Evolutionary conservation across 148 eudicot genomes (phyloP).

Genomic region (Cornus florida): DNA sequence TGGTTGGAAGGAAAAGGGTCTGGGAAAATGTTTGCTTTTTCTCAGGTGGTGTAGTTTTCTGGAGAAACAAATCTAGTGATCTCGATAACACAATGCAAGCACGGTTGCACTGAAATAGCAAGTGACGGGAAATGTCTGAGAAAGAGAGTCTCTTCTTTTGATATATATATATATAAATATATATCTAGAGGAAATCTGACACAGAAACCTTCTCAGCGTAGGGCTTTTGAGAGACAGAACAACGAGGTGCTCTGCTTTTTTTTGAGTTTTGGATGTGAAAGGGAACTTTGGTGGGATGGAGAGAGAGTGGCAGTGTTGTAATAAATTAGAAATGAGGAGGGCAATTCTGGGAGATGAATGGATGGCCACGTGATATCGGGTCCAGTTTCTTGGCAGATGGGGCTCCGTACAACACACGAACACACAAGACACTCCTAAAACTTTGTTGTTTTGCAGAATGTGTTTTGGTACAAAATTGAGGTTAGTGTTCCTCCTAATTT

Average conservation of each 20-base stretch:
- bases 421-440: no score
- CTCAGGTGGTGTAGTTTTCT: background rate
- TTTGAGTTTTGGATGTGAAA: background rate
- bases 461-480: background rate
- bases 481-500: no score
- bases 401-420: background rate
- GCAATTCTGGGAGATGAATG: background rate
- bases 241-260: slow-evolving; percentile 20
- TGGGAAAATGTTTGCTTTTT: background rate
- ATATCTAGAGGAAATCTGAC: slow-evolving; percentile 16
- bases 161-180: background rate
- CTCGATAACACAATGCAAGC: background rate
- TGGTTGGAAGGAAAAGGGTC: background rate
- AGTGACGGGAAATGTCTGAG: background rate
- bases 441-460: background rate
- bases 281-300: background rate
- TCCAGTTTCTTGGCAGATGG: background rate
- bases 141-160: background rate
- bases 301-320: background rate
- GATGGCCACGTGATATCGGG: background rate
- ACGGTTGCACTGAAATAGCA: background rate
- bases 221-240: slow-evolving; percentile 34
- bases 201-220: slow-evolving; percentile 19
- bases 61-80: background rate
- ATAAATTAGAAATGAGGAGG: background rate